Evolutionary conservation across 495 filamentous ascomycete genomes (phyloP).

Genomic region (Podospora appendiculata): DNA sequence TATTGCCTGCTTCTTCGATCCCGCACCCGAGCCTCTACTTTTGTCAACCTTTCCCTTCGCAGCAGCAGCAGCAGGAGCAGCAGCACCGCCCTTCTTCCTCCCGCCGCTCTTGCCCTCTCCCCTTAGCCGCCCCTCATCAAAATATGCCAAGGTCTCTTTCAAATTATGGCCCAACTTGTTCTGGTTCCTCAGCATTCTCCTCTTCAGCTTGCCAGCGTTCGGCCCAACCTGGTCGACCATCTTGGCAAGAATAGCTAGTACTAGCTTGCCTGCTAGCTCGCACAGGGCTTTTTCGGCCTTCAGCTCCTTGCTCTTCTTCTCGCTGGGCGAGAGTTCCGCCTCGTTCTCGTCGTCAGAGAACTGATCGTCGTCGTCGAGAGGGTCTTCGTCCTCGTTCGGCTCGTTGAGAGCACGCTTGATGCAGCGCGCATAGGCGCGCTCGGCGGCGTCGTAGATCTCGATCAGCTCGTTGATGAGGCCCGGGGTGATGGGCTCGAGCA

Average conservation of each 20-base stretch:
- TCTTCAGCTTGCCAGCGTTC: slow-evolving; percentile 51
- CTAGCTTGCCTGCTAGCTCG: slow-evolving; percentile 73
- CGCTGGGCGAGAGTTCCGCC: slow-evolving; percentile 43
- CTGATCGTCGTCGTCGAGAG: slow-evolving; percentile 41
- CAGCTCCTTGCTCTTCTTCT: slow-evolving; percentile 52
- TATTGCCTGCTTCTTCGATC: slow-evolving; percentile 12
- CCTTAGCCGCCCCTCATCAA: slow-evolving; percentile 52
- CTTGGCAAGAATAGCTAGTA: slow-evolving; percentile 66
- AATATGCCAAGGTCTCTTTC: slow-evolving; percentile 63
- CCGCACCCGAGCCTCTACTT: slow-evolving; percentile 11
- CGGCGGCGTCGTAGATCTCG: slow-evolving; percentile 64
- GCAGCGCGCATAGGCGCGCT: slow-evolving; percentile 67
- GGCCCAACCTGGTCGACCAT: slow-evolving; percentile 57
- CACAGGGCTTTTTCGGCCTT: slow-evolving; percentile 77
- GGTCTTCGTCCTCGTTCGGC: slow-evolving; percentile 60
- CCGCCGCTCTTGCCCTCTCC: slow-evolving; percentile 4
- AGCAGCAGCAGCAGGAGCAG: not conserved
- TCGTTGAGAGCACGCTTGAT: slow-evolving; percentile 56
- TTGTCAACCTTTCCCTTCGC: slow-evolving; percentile 3
- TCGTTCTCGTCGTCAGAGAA: slow-evolving; percentile 52
- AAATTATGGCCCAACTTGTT: slow-evolving; percentile 63
- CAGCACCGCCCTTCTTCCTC: slow-evolving; percentile 12
- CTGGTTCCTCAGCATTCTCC: slow-evolving; percentile 60
- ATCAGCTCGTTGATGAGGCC: slow-evolving; percentile 55
- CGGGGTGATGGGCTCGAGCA: slow-evolving; percentile 55